Conservation (phyloP, 345 rosid genomes). For the Ceriops tagal region DNA sequence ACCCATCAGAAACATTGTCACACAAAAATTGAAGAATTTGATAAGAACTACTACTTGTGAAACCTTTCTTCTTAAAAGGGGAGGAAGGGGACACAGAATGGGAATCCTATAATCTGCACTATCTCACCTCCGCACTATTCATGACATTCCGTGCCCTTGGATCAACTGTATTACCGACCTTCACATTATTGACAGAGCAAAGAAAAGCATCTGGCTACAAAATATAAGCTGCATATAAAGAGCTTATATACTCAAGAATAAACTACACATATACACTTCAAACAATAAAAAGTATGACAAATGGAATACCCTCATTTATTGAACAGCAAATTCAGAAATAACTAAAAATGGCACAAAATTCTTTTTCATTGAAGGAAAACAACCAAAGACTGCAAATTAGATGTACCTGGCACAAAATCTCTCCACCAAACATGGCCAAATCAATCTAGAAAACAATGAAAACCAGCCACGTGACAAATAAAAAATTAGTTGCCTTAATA, state of each 20-base stretch:
- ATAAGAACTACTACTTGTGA: background rate
- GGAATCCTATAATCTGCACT: slow-evolving; percentile 1
- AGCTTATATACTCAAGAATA: background rate
- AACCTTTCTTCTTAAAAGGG: no score
- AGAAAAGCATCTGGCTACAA: slow-evolving; percentile 98
- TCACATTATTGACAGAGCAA: slow-evolving; percentile 89
- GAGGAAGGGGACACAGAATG: background rate
- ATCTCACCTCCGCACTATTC: slow-evolving; percentile 69
- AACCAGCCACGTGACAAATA: slow-evolving; percentile 19
- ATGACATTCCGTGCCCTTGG: slow-evolving; percentile 71
- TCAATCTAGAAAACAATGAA: slow-evolving; percentile 53
- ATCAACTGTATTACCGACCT: slow-evolving; percentile 66
- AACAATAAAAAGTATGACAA: background rate
- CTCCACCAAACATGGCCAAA: slow-evolving; percentile 91
- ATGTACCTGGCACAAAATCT: slow-evolving; percentile 86
- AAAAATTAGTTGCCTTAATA: slow-evolving; percentile 10
- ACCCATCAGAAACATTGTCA: slow-evolving; percentile 12
- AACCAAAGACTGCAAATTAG: slow-evolving; percentile 14
- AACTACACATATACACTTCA: background rate
- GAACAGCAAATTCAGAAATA: background rate
- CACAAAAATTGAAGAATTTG: slow-evolving; percentile 6
- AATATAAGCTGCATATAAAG: slow-evolving; percentile 31
- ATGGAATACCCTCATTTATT: background rate
- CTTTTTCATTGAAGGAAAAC: background rate
- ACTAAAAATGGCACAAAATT: background rate